Base-by-base conservation (phyloP, 345 rosid genomes). In the Diplotaxis tenuifolia region DNA sequence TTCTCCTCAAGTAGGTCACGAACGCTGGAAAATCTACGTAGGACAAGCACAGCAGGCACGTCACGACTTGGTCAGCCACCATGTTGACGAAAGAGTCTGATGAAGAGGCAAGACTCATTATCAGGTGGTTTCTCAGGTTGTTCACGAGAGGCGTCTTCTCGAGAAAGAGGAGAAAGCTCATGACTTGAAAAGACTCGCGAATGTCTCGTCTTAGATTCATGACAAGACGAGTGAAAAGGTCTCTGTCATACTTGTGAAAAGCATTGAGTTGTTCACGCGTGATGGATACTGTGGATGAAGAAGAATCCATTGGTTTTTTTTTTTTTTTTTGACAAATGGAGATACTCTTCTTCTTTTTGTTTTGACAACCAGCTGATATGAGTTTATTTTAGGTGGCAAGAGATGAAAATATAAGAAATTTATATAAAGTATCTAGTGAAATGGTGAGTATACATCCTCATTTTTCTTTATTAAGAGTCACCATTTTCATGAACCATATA, bases 81-180 rank as follows among this genome's bases (percentile, higher is more conserved):
- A 70, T 15, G 21, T 64, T 67, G 66, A 87, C 7, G 20, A 80
- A 7, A 6, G 23, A 1, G 34, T 85, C 88, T 0, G 86, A 83
- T 38, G 67, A 59, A 3, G 57, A 12, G 57, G 72, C 6, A 22
- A 85, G 16, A 3, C 19, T 19, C 19, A n/a, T 11, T 29, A 89
- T 80, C 7, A 87, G 47, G 56, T 75, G 14, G 4, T 31, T 11
- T 29, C 87, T 80, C 7, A 87, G 47, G 56, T 75, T 16, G 4
- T 31, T 55, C n/a, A 58, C 20, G 22, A 22, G 36, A 1, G 74
- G 54, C 5, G 67, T 27, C 12, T 73, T 70, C 72, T 91, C 96
- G 1, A 91, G 83, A 83, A 79, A 91, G 14, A 91, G 31, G 83
- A 84, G 80, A 2, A 89, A 63, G 2, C 86, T 90, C 85, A 89